Conservation (phyloP, 1,284 basidiomycete genomes). For the Sporisorium reilianum region DNA sequence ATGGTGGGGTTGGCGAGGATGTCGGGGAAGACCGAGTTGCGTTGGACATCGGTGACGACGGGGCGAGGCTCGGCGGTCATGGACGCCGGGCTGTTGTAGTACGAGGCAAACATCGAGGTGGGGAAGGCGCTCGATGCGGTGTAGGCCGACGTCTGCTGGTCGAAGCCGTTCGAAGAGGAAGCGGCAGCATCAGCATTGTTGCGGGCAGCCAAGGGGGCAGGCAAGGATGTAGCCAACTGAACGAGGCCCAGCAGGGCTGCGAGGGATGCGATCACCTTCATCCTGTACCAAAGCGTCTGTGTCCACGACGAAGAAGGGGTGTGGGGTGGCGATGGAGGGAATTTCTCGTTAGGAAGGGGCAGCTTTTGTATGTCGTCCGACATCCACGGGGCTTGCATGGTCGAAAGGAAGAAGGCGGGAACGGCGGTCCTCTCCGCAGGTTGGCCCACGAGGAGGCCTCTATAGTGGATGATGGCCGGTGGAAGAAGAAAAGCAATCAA, state of each 20-base stretch:
- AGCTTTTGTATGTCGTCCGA: constrained; percentile 50
- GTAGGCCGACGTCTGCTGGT: constrained; percentile 42
- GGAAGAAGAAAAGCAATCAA: neutral
- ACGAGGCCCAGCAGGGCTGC: constrained; percentile 25
- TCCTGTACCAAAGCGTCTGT: constrained; percentile 23
- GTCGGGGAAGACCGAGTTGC: constrained; percentile 66
- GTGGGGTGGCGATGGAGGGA: neutral
- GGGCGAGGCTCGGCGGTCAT: constrained; percentile 58
- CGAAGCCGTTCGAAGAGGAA: constrained; percentile 8
- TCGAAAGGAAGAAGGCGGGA: neutral
- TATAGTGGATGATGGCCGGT: constrained; percentile 1
- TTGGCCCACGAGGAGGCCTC: constrained; percentile 7
- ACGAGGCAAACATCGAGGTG: constrained; percentile 60
- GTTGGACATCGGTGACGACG: constrained; percentile 54
- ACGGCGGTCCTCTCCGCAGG: constrained; percentile 5
- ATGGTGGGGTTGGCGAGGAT: constrained; percentile 77
- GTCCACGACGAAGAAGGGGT: constrained; percentile 2
- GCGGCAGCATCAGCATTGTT: constrained; percentile 5
- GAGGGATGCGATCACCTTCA: constrained; percentile 37
- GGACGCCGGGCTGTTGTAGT: constrained; percentile 48
- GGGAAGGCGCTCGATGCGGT: constrained; percentile 66
- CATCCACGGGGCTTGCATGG: constrained; percentile 16
- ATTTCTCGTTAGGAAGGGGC: constrained; percentile 1
- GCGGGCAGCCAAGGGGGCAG: constrained; percentile 17
- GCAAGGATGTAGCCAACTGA: constrained; percentile 24